phyloP scores from a whole-genome alignment of 345 rosid genomes.

The Arabidopsis thaliana region DNA sequence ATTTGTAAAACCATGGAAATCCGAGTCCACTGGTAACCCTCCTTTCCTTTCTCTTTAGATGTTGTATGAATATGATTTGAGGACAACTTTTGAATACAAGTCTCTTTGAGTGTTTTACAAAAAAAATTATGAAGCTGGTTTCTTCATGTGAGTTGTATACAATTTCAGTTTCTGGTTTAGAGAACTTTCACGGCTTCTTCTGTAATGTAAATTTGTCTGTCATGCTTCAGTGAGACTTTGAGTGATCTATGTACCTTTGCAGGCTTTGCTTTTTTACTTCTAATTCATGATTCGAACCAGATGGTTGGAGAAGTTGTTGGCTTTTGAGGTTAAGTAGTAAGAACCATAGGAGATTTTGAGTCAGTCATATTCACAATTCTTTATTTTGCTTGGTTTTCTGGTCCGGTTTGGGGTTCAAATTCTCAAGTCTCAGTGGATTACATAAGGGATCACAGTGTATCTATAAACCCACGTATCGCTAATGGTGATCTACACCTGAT shows the following conservation, averaged over 20 bases:
- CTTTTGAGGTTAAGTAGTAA: not conserved
- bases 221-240: not conserved
- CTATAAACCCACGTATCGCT: not conserved
- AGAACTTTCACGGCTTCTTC: not conserved
- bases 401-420: not conserved
- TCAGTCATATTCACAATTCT: not conserved
- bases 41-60: not conserved
- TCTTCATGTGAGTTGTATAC: conserved; percentile 3
- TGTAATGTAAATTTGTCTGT: conserved; percentile 23
- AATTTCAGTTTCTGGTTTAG: conserved; percentile 12
- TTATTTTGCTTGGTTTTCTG: not conserved
- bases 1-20: conserved; percentile 27
- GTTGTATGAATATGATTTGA: conserved; percentile 13
- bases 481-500: not conserved
- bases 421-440: not conserved
- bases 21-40: not conserved
- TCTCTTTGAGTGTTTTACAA: conserved; percentile 19
- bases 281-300: not conserved
- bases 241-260: conserved; percentile 9
- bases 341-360: not conserved
- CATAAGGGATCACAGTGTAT: not conserved
- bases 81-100: conserved; percentile 17
- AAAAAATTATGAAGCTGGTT: conserved; percentile 18
- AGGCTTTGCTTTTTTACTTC: conserved; percentile 22
- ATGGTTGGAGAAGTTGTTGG: not conserved